A percentile compares a stretch with the other conserved stretches of the same genome.
phyloP scores from a whole-genome alignment of 1,139 yeast genomes.

The Diutina catenulata region DNA sequence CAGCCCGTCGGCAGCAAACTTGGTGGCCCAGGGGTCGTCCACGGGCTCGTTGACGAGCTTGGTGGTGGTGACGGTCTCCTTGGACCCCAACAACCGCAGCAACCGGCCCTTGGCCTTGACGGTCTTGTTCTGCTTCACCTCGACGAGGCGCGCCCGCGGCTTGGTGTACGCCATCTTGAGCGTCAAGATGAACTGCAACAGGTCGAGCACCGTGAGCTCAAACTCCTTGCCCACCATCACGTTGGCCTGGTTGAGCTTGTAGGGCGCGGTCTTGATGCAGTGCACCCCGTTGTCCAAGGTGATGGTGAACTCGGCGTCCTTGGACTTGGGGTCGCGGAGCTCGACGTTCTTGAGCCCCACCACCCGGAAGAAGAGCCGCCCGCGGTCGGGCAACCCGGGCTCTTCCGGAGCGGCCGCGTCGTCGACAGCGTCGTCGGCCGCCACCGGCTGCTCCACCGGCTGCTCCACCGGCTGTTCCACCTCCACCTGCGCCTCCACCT shows the following conservation, averaged over 20 bases:
- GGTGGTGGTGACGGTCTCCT: constrained; percentile 40
- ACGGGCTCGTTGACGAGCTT: constrained; percentile 40
- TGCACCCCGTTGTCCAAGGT: constrained; percentile 87
- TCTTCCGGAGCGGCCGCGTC: constrained; percentile 4
- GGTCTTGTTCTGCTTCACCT: constrained; percentile 42
- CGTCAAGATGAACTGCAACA: constrained; percentile 61
- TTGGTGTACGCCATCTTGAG: constrained; percentile 52
- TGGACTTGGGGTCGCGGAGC: constrained; percentile 42
- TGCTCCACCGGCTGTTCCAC: background rate
- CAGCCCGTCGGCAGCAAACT: constrained; percentile 77
- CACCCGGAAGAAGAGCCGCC: constrained; percentile 61
- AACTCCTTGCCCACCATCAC: constrained; percentile 66
- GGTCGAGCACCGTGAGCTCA: constrained; percentile 61
- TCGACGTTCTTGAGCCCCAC: constrained; percentile 45
- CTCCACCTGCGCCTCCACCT: constrained; percentile 8
- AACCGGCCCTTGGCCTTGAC: constrained; percentile 35
- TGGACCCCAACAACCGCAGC: constrained; percentile 37
- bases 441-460: constrained; percentile 7
- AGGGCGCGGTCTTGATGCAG: constrained; percentile 64
- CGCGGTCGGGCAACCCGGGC: constrained; percentile 15
- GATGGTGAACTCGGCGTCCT: constrained; percentile 54
- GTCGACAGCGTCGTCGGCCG: constrained; percentile 5
- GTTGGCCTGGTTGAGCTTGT: constrained; percentile 28
- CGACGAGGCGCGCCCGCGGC: constrained; percentile 42
- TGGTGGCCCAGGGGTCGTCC: constrained; percentile 42